Base-by-base conservation (phyloP, 352 stramenopile genomes). In the Phytophthora fragariae region DNA sequence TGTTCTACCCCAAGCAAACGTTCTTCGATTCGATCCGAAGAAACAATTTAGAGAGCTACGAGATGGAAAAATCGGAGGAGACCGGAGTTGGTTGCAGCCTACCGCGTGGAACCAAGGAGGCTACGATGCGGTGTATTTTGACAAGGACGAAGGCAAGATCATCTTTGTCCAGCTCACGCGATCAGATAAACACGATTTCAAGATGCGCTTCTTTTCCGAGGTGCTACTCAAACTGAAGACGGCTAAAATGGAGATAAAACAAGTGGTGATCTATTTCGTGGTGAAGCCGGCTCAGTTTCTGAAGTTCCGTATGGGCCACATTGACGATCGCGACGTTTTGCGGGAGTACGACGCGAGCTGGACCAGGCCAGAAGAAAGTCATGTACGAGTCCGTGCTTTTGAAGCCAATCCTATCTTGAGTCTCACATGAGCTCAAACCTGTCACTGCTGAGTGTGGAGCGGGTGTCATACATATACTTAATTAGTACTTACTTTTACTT, bases 71-170 rank as follows among this genome's bases (percentile, higher is more conserved):
- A 70, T 80, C 41, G 50, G 50, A 59, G 63, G 56, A 62, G 29
- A 80, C 57, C 24, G 33, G 41, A 70, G 44, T 35, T 80, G 69
- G 69, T 62, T 80, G 57, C 63, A 80, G 57, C 73, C 68, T 21
- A 50, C 50, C 37, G 63, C 50, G 58, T 71, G 73, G 73, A 71
- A 68, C 17, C 68, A 76, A 77, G 69, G 73, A 63, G 65, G 73
- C 29, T 75, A 75, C 61, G 73, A 77, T 70, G 73, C 69, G 9
- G 59, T 80, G 33, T 59, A 80, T 49, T 80, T 80, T 57, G 69
- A 75, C 35, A 33, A 41, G n/a, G 49, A 75, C 2, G 31, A 52
- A 59, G 60, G 41, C 14, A 62, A 70, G 19, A 64, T 80, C 60
- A 80, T 72, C 46, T 77, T 80, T 44, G 39, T 80, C 33, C 55